These are phyloP conservation scores for Scheffersomyces cryptocercus DNA, from an alignment of 1,139 yeast species.

Conservation along the genomic window DNA sequence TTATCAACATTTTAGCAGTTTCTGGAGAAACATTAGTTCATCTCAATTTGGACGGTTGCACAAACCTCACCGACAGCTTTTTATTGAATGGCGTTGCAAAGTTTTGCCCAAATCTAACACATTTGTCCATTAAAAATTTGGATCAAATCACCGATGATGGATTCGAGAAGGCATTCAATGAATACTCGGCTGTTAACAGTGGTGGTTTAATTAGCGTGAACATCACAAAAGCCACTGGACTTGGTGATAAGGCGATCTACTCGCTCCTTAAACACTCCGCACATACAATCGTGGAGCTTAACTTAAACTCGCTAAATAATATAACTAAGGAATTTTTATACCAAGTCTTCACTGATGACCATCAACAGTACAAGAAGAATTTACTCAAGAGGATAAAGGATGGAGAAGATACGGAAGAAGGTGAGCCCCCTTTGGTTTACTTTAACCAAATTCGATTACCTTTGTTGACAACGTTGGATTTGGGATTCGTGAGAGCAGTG, in stretches of 20 bases:
- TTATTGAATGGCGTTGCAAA: constrained; percentile 59
- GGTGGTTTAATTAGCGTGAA: constrained; percentile 64
- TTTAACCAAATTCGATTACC: constrained; percentile 38
- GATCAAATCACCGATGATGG: constrained; percentile 71
- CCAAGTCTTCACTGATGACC: constrained; percentile 41
- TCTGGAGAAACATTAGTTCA: constrained; percentile 62
- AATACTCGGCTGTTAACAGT: constrained; percentile 45
- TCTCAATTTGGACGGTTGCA: constrained; percentile 71
- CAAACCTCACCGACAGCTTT: constrained; percentile 65
- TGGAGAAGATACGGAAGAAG: constrained; percentile 9
- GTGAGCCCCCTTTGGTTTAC: constrained; percentile 10
- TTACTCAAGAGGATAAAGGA: constrained; percentile 26
- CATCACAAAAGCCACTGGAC: constrained; percentile 62
- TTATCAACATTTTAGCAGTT: constrained; percentile 62
- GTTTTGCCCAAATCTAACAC: constrained; percentile 55
- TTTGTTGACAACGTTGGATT: constrained; percentile 61
- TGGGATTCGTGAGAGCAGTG: constrained; percentile 74
- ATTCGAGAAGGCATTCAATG: constrained; percentile 54
- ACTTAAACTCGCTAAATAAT: constrained; percentile 68
- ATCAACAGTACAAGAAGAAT: constrained; percentile 30
- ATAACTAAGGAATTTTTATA: constrained; percentile 52
- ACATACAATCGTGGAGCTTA: constrained; percentile 64
- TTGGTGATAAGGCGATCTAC: constrained; percentile 63
- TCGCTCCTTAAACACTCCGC: constrained; percentile 66
- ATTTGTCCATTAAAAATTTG: constrained; percentile 52